These are phyloP conservation scores for Oligophagozyma castellii DNA, from an alignment of 1,139 yeast species.

Conservation along the genomic window DNA sequence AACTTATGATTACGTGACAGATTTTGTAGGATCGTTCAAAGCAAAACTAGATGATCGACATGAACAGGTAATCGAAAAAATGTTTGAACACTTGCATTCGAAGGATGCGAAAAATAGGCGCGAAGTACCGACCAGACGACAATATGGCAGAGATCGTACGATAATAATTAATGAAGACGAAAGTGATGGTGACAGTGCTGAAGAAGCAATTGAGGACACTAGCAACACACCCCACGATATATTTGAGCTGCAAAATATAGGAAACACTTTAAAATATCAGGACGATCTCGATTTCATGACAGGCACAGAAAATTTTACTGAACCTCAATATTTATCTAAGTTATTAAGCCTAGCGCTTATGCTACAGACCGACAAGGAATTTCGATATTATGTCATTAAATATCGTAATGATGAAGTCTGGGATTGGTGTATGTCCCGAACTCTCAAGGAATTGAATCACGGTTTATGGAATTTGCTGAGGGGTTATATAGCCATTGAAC, in stretches of 20 bases:
- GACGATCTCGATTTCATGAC: slow-evolving; percentile 20
- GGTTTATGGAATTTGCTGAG: too few species aligned
- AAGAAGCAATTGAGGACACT: background rate
- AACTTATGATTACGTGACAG: too few species aligned
- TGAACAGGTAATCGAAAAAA: too few species aligned
- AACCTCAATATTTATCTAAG: slow-evolving; percentile 6
- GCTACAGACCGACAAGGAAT: slow-evolving; percentile 2
- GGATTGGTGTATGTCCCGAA: background rate
- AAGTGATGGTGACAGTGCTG: background rate
- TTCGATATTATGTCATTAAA: slow-evolving; percentile 2
- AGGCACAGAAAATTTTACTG: slow-evolving; percentile 4
- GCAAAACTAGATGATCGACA: too few species aligned
- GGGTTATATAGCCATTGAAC: too few species aligned
- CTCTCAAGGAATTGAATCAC: too few species aligned
- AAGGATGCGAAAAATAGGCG: too few species aligned
- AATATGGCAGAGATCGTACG: slow-evolving; percentile 9
- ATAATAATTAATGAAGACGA: slow-evolving; percentile 7
- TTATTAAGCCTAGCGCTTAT: slow-evolving; percentile 13
- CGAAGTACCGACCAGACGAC: too few species aligned
- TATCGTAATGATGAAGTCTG: slow-evolving; percentile 2
- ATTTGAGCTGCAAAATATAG: slow-evolving; percentile 18
- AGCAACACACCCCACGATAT: too few species aligned
- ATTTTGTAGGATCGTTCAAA: too few species aligned
- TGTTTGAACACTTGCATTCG: too few species aligned
- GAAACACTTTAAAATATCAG: slow-evolving; percentile 17